Percentiles rank a stretch among this genome's conserved stretches.
These are phyloP conservation scores for Pichia sp. DNA, from an alignment of 1,139 yeast species.

Conservation along the genomic window DNA sequence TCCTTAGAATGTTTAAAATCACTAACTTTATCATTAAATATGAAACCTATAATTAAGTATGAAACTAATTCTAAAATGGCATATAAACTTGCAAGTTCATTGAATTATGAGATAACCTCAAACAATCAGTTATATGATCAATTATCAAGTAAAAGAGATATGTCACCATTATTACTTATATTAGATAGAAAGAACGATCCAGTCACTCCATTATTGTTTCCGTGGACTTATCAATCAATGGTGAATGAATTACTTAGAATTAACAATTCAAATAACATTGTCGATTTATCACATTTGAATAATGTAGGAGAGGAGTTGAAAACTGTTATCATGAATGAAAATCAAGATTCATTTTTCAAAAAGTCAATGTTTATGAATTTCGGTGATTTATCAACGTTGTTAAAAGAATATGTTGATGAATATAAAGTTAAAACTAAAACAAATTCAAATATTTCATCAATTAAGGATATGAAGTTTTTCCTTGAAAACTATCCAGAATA, in stretches of 20 bases:
- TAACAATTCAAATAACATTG: conserved; percentile 56
- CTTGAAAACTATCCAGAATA: conserved; percentile 92
- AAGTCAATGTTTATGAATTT: conserved; percentile 84
- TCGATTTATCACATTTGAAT: conserved; percentile 47
- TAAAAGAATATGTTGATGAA: conserved; percentile 76
- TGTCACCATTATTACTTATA: conserved; percentile 69
- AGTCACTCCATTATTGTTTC: conserved; percentile 80
- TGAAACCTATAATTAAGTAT: conserved; percentile 71
- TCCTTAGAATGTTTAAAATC: conserved; percentile 55
- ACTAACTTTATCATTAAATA: conserved; percentile 62
- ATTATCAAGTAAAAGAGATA: conserved; percentile 37
- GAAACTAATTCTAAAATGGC: conserved; percentile 62
- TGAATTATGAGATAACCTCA: conserved; percentile 48
- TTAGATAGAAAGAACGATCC: conserved; percentile 88
- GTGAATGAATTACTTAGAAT: conserved; percentile 87
- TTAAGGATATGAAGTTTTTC: conserved; percentile 83
- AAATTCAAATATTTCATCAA: conserved; percentile 61
- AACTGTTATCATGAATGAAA: conserved; percentile 57
- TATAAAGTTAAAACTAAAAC: conserved; percentile 78
- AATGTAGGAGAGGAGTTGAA: conserved; percentile 44
- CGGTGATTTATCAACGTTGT: conserved; percentile 88
- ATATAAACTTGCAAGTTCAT: conserved; percentile 62
- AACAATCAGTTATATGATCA: conserved; percentile 57
- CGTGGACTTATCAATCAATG: conserved; percentile 99
- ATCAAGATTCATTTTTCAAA: conserved; percentile 68